These are phyloP conservation scores for Vitis hybrid DNA, from an alignment of 177 flowering plant species.

Conservation along the genomic window DNA sequence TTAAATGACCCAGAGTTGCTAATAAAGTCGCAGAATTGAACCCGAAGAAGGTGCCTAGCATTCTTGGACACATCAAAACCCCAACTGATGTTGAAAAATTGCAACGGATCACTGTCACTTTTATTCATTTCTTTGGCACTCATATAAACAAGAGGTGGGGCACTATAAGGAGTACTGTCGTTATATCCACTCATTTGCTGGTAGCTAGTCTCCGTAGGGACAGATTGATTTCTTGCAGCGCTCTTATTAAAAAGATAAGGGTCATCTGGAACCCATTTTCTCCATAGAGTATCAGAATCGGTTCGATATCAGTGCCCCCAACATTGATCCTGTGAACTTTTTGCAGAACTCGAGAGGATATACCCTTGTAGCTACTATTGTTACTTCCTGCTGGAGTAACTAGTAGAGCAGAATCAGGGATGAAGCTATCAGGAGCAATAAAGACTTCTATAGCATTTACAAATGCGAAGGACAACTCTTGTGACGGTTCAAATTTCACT, in stretches of 20 bases:
- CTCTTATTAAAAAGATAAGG: constrained; percentile 4
- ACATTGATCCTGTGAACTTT: constrained; percentile 45
- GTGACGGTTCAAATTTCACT: constrained; percentile 26
- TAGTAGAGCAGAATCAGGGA: constrained; percentile 13
- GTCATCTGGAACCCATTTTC: constrained; percentile 31
- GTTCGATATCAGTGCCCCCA: constrained; percentile 36
- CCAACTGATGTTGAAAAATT: constrained; percentile 41
- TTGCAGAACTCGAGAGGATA: constrained; percentile 26
- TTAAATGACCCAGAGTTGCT: background rate
- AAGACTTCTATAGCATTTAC: constrained; percentile 55
- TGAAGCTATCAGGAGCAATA: constrained; percentile 30
- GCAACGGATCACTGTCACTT: background rate
- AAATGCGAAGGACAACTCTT: constrained; percentile 35
- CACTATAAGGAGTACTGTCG: constrained; percentile 6
- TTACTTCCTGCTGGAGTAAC: constrained; percentile 9
- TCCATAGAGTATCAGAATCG: constrained; percentile 29
- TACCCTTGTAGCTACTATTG: background rate
- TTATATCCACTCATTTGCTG: constrained; percentile 7
- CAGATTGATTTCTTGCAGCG: no score
- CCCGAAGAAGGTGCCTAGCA: constrained; percentile 34
- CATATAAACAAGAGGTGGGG: constrained; percentile 42
- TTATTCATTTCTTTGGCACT: constrained; percentile 32
- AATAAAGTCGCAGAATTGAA: constrained; percentile 54
- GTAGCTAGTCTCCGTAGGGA: background rate
- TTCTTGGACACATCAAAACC: constrained; percentile 30